phyloP scores from a whole-genome alignment of 1,284 basidiomycete species.

The Sanghuangporus sanghuang region DNA sequence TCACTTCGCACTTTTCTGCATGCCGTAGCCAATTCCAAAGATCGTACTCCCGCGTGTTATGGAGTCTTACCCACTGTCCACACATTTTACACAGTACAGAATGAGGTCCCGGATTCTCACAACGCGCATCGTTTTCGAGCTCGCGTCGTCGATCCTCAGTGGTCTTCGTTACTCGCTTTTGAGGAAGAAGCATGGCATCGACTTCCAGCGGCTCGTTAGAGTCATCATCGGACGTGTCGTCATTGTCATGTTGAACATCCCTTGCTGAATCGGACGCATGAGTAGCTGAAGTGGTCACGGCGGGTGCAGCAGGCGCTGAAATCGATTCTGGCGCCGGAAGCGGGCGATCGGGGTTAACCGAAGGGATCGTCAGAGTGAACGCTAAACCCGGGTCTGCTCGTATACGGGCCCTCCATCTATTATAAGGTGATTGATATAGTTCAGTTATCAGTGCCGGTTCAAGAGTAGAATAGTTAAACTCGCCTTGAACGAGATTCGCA shows the following conservation, averaged over 20 bases:
- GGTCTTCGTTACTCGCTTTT: conserved; percentile 1
- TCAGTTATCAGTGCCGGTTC: not conserved
- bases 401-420: conserved; percentile 12
- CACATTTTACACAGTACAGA: conserved; percentile 10
- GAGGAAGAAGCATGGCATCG: not conserved
- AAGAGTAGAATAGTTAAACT: not conserved
- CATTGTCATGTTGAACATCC: not conserved
- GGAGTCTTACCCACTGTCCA: conserved; percentile 11
- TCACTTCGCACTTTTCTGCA: conserved; percentile 13
- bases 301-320: not conserved
- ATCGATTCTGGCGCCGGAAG: not conserved
- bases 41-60: conserved; percentile 15
- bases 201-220: not conserved
- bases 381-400: conserved; percentile 8
- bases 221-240: not conserved
- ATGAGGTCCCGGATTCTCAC: conserved; percentile 6
- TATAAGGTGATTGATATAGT: not conserved
- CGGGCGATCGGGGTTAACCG: not conserved
- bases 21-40: conserved; percentile 16
- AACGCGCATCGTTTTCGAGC: conserved; percentile 7
- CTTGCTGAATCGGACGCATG: not conserved
- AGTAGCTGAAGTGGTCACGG: not conserved
- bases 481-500: conserved; percentile 15
- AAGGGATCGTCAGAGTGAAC: conserved; percentile 8
- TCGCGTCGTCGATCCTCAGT: not conserved